These are phyloP conservation scores for Protostelium mycophagum DNA, from an alignment of 78 protist genomes.

Conservation along the genomic window DNA sequence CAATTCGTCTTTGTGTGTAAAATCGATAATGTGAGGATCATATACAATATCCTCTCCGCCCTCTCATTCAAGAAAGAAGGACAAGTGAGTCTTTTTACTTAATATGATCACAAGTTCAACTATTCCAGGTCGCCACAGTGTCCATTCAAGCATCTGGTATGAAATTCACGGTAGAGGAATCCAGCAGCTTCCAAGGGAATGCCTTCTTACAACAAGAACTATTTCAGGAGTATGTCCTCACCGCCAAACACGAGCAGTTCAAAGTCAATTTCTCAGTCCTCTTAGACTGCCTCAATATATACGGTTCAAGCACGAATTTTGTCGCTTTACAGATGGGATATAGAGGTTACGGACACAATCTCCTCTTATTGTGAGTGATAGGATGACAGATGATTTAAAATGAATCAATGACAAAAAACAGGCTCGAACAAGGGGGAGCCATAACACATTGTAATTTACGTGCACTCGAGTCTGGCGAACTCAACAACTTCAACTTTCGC, in stretches of 20 bases:
- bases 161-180: constrained; percentile 21
- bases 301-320: neutral
- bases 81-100: neutral
- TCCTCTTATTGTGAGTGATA: constrained; percentile 2
- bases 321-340: constrained; percentile 25
- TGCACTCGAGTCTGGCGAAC: constrained; percentile 26
- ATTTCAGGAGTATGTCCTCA: constrained; percentile 17
- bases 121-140: neutral
- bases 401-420: too few species aligned
- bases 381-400: too few species aligned
- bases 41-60: neutral
- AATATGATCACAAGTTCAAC: neutral
- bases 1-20: neutral
- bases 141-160: neutral
- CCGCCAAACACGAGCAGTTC: constrained; percentile 5
- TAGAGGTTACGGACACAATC: constrained; percentile 16
- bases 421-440: constrained; percentile 22
- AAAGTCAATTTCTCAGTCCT: constrained; percentile 24
- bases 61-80: neutral
- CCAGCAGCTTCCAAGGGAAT: constrained; percentile 20
- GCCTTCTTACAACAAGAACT: constrained; percentile 9
- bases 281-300: constrained; percentile 24
- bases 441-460: constrained; percentile 16
- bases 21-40: neutral
- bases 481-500: constrained; percentile 4